These are phyloP conservation scores for Curvularia sp. DNA, from an alignment of 2,329 filamentous ascomycete species.

Conservation along the genomic window DNA sequence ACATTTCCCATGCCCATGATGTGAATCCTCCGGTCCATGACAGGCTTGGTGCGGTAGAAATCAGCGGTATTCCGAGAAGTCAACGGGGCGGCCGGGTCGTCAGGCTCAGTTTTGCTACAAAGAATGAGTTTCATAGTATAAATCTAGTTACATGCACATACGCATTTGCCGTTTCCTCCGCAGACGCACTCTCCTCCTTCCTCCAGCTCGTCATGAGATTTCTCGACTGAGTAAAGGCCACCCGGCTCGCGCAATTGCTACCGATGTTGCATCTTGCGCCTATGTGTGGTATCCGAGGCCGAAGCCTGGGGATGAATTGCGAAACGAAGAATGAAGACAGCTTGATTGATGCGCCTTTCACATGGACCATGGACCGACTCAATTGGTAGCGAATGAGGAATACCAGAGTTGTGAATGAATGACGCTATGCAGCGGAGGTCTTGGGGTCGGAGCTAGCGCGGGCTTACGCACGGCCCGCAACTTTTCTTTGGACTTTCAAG, in stretches of 20 bases:
- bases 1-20: slow-evolving; percentile 83
- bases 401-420: slow-evolving; percentile 7
- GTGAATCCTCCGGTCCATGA: slow-evolving; percentile 55
- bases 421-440: slow-evolving; percentile 11
- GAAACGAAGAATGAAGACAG: slow-evolving; percentile 53
- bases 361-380: slow-evolving; percentile 20
- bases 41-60: slow-evolving; percentile 43
- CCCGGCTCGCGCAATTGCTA: slow-evolving; percentile 54
- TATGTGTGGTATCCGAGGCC: slow-evolving; percentile 54
- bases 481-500: slow-evolving; percentile 25
- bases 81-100: slow-evolving; percentile 16
- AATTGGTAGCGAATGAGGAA: neutral
- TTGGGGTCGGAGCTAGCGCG: slow-evolving; percentile 22
- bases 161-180: slow-evolving; percentile 24
- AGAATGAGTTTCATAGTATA: slow-evolving; percentile 17
- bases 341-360: slow-evolving; percentile 38
- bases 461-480: slow-evolving; percentile 36
- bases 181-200: slow-evolving; percentile 24
- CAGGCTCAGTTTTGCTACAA: slow-evolving; percentile 21
- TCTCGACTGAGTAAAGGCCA: slow-evolving; percentile 47
- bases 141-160: slow-evolving; percentile 7
- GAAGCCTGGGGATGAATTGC: slow-evolving; percentile 53
- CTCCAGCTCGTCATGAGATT: slow-evolving; percentile 32
- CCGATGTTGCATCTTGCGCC: slow-evolving; percentile 50
- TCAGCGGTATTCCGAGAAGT: slow-evolving; percentile 27